A percentile compares a stretch with the other conserved stretches of the same genome.
phyloP scores from a whole-genome alignment of 768 basidiomycete genomes.

The Pluteus cervinus region DNA sequence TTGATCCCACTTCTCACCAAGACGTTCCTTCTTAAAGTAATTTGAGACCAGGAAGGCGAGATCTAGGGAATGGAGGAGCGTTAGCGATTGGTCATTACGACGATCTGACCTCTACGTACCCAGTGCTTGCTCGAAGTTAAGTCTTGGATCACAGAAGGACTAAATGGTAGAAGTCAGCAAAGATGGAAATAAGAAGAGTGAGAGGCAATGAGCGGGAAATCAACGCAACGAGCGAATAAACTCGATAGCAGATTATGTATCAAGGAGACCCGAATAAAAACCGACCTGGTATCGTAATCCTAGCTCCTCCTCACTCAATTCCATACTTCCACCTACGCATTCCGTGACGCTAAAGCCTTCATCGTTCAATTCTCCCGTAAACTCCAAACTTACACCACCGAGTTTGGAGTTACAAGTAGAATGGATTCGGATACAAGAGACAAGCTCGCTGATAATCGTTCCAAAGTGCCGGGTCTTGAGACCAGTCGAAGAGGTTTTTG shows the following conservation, averaged over 20 bases:
- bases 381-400: slow-evolving; percentile 82
- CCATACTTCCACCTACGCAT: slow-evolving; percentile 96
- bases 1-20: slow-evolving; percentile 22
- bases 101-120: slow-evolving; percentile 39
- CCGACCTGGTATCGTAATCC: slow-evolving; percentile 83
- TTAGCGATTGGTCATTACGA: not conserved
- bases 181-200: slow-evolving; percentile 1
- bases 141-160: slow-evolving; percentile 91
- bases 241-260: no score
- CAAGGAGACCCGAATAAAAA: no score
- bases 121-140: slow-evolving; percentile 94
- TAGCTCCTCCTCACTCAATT: slow-evolving; percentile 82
- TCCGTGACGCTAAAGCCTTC: slow-evolving; percentile 96
- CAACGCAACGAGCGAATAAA: no score
- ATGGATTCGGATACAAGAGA: slow-evolving; percentile 78
- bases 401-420: slow-evolving; percentile 64
- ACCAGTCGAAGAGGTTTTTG: slow-evolving; percentile 70
- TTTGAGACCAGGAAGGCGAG: slow-evolving; percentile 85
- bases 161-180: slow-evolving; percentile 17
- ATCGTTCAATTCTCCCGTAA: slow-evolving; percentile 87
- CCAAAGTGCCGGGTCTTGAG: slow-evolving; percentile 90
- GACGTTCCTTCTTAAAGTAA: slow-evolving; percentile 65
- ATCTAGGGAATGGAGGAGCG: slow-evolving; percentile 32
- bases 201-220: no score
- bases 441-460: slow-evolving; percentile 84